A percentile compares a stretch with the other conserved stretches of the same genome.
phyloP scores from a whole-genome alignment of 768 basidiomycete genomes.

The Psilocybe cubensis region DNA sequence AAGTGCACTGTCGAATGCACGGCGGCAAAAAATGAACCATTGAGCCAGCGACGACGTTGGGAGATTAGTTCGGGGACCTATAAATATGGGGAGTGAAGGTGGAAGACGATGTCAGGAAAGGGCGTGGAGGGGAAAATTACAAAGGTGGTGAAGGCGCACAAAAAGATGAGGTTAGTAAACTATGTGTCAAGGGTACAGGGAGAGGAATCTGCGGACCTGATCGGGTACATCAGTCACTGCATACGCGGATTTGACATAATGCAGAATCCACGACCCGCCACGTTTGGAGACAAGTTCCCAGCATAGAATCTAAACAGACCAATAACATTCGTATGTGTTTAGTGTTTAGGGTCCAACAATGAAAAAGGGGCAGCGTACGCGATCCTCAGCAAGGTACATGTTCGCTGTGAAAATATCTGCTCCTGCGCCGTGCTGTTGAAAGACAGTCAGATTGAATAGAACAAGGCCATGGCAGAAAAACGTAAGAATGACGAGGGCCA shows the following conservation, averaged over 20 bases:
- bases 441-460: background rate
- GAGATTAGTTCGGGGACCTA: conserved; percentile 92
- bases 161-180: background rate
- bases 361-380: conserved; percentile 38
- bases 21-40: conserved; percentile 97
- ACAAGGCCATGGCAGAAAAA: background rate
- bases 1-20: conserved; percentile 93
- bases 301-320: conserved; percentile 65
- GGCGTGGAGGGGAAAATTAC: background rate
- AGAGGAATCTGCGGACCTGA: conserved; percentile 48
- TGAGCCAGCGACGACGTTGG: conserved; percentile 95
- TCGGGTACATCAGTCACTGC: conserved; percentile 94
- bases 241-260: conserved; percentile 95
- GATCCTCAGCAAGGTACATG: conserved; percentile 95
- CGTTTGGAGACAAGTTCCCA: conserved; percentile 99
- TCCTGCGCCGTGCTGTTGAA: conserved; percentile 68
- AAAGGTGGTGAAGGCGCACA: background rate
- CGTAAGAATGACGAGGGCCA: too few relatives aligned
- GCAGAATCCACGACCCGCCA: conserved; percentile 86
- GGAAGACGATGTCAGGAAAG: background rate
- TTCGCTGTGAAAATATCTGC: conserved; percentile 95
- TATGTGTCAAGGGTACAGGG: background rate
- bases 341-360: too few relatives aligned
- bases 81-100: too few relatives aligned
- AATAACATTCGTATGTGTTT: background rate